Evolutionary conservation across 2,329 filamentous ascomycete species (phyloP), one percentile per base, ranked within the genome.

Genomic region (Neofusicoccum cordaticola): DNA sequence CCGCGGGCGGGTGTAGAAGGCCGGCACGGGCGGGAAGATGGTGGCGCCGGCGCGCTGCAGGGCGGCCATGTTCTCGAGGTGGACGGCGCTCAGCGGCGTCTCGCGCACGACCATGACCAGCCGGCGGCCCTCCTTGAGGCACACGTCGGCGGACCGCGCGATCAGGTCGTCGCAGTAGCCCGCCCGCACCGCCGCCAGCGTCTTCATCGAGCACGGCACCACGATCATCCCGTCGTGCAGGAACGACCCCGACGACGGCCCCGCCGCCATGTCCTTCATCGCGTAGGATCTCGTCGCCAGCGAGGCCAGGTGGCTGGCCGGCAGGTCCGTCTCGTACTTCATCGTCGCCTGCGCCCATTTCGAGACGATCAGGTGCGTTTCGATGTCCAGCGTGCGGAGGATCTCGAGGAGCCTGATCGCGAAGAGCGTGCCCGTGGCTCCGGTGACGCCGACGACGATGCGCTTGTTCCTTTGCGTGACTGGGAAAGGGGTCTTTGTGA

Each of bases 401-500:
- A 74, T 71, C 7, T 74, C 70, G 3, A 84, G 78, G 0, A 78
- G 68, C 15, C 76, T 77, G 63, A 84, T 80, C 1, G 75, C 82
- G 6, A 79, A 72, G 2, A 76, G 69, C 1, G 81, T 74, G 2
- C 82, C 82, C 0, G 82, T 84, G 0, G 82, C 82, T 2, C 82
- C 82, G 1, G 83, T 84, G 48, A 85, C 79, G 19, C 76, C 83
- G 6, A 84, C 75, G 1, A 84, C 75, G 57, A 84, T 82, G 8
- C 74, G 69, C 35, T 71, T 72, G 45, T 67, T 67, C n/a, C 27
- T 22, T 27, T 65, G 52, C 34, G 56, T 35, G 50, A 52, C 41
- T 12, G 50, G 50, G 61, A 63, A 65, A 11, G n/a, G 27, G 19
- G 15, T 31, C 11, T 22, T 41, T 4, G 45, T 34, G 47, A 37